These are phyloP conservation scores for Fusarium paranaense DNA, from an alignment of 2,329 filamentous ascomycete species.

Conservation along the genomic window DNA sequence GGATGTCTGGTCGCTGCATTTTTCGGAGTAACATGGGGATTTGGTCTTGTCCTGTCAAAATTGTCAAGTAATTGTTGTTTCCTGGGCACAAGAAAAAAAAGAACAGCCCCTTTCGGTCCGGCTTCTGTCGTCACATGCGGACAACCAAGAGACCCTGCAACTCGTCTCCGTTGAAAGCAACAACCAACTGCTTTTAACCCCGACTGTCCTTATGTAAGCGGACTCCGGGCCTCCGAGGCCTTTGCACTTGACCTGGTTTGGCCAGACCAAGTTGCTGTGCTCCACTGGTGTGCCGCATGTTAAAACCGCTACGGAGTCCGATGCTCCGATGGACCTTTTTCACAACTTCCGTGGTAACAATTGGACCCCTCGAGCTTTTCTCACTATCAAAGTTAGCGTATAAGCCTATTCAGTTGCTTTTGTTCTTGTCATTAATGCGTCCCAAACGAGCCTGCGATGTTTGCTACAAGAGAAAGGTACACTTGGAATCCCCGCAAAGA, in stretches of 20 bases:
- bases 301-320: neutral
- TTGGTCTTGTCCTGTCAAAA: neutral
- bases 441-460: slow-evolving; percentile 14
- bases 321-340: neutral
- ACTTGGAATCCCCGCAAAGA: neutral
- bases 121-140: neutral
- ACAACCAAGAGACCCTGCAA: too few relatives aligned
- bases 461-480: slow-evolving; percentile 15
- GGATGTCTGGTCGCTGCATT: slow-evolving; percentile 49
- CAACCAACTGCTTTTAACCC: neutral
- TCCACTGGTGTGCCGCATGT: neutral
- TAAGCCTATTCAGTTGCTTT: neutral
- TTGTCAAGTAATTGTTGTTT: neutral
- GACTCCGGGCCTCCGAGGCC: neutral
- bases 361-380: neutral
- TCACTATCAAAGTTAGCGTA: neutral
- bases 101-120: neutral
- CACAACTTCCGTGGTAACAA: neutral
- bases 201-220: neutral
- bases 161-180: neutral
- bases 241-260: neutral
- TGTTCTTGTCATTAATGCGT: neutral
- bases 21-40: neutral
- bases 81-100: neutral
- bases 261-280: neutral